Conservation (phyloP, 139 green algal genomes). For the Closterium sp. region DNA sequence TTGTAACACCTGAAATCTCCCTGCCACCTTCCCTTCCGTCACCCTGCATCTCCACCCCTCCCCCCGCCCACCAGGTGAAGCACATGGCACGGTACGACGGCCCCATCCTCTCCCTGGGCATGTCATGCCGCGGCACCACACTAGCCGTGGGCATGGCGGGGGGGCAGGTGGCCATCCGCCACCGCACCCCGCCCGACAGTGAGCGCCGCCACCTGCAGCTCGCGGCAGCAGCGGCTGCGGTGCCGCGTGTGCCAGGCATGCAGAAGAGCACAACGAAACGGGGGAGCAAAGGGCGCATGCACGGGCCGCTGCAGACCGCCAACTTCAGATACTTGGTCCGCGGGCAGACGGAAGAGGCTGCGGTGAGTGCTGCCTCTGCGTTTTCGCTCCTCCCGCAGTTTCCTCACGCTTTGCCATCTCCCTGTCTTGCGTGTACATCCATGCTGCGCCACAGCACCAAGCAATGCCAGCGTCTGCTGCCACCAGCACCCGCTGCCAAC, state of each 20-base stretch:
- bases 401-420: too few relatives aligned
- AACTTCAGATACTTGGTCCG: slow-evolving; percentile 70
- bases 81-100: slow-evolving; percentile 76
- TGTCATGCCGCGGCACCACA: slow-evolving; percentile 67
- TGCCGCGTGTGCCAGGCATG: background rate
- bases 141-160: slow-evolving; percentile 87
- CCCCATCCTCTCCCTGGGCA: slow-evolving; percentile 71
- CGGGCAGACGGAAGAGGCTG: slow-evolving; percentile 12
- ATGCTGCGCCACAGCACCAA: too few relatives aligned
- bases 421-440: background rate
- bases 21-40: background rate
- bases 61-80: slow-evolving; percentile 51
- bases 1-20: too few relatives aligned
- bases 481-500: too few relatives aligned
- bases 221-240: background rate
- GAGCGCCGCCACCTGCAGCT: background rate
- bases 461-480: background rate
- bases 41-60: too few relatives aligned
- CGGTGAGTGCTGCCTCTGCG: background rate
- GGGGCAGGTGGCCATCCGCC: slow-evolving; percentile 66
- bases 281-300: background rate
- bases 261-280: background rate
- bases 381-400: background rate
- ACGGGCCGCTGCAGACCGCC: slow-evolving; percentile 34
- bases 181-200: background rate